Percentiles rank a stretch among this genome's conserved stretches.
Evolutionary conservation across 768 basidiomycete genomes (phyloP).

Genomic region (Leccinum pellstonianum): DNA sequence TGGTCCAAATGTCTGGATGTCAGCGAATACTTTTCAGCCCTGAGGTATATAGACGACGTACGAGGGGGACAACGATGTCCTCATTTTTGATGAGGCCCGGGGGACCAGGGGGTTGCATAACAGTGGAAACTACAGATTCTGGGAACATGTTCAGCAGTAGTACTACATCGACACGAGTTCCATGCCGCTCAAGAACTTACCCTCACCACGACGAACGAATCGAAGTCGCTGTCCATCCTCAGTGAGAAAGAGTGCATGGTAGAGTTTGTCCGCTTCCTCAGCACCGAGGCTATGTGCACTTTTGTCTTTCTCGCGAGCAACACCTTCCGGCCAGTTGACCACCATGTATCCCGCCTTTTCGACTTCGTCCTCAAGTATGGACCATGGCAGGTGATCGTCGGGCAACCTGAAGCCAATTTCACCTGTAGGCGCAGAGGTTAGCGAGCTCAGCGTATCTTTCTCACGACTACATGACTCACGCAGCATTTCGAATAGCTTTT

Average conservation of each 20-base stretch:
- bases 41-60: neutral
- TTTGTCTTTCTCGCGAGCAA: neutral
- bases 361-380: neutral
- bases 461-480: neutral
- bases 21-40: too few relatives aligned
- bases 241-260: neutral
- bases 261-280: neutral
- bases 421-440: neutral
- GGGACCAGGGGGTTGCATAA: neutral
- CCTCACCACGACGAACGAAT: neutral
- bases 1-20: neutral
- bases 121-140: neutral
- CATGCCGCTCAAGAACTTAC: neutral
- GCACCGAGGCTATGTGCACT: neutral
- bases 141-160: neutral
- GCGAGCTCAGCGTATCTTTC: neutral
- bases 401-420: neutral
- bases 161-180: neutral
- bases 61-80: neutral
- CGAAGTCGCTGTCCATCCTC: neutral
- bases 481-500: constrained; percentile 1
- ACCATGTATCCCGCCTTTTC: neutral
- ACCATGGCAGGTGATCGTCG: neutral
- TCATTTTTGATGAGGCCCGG: neutral
- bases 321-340: neutral